These are phyloP conservation scores for Mycena capillaripes DNA, from an alignment of 768 basidiomycete species.

Conservation along the genomic window DNA sequence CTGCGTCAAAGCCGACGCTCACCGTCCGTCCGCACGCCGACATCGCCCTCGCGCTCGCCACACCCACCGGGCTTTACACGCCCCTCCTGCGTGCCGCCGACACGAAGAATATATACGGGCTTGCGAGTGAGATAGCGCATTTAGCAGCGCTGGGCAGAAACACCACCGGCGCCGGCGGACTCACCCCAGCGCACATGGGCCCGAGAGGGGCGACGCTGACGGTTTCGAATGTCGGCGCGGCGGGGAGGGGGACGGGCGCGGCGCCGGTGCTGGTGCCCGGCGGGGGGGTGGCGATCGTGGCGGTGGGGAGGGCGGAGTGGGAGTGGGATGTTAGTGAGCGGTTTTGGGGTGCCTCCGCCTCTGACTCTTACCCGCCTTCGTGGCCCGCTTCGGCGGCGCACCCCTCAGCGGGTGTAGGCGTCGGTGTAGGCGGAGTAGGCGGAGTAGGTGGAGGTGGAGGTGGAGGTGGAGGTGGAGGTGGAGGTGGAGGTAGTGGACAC, in stretches of 20 bases:
- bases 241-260: conserved; percentile 81
- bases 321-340: conserved; percentile 21
- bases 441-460: conserved; percentile 33
- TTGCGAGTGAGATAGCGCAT: conserved; percentile 73
- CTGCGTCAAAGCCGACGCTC: conserved; percentile 82
- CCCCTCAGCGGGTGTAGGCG: too few species aligned
- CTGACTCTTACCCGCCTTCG: too few species aligned
- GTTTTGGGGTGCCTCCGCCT: too few species aligned
- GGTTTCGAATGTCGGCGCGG: conserved; percentile 85
- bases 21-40: conserved; percentile 83
- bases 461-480: conserved; percentile 44
- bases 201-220: conserved; percentile 83
- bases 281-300: conserved; percentile 62
- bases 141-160: conserved; percentile 77
- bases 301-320: conserved; percentile 38
- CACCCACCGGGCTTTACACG: conserved; percentile 87
- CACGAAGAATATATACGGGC: conserved; percentile 66
- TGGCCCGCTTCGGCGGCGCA: too few species aligned
- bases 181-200: conserved; percentile 80
- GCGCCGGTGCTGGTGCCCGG: conserved; percentile 85
- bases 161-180: conserved; percentile 74
- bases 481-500: too few species aligned
- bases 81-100: conserved; percentile 76
- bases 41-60: conserved; percentile 83
- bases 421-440: too few species aligned